Base-by-base conservation (phyloP, 768 basidiomycete genomes). In the Exidia glandulosa region DNA sequence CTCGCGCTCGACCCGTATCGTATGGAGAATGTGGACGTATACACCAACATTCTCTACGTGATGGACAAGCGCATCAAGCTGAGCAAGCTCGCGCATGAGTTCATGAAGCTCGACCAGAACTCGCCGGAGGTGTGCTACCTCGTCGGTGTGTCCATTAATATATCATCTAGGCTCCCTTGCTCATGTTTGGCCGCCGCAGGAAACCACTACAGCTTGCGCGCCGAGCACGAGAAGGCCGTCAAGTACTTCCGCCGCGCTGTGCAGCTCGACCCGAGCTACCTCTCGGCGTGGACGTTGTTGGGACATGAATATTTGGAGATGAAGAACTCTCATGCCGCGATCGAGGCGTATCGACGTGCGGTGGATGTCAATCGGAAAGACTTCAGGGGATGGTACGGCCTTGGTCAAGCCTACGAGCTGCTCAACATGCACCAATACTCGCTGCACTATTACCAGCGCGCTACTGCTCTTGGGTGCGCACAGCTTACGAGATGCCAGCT, bases 301-400 rank as follows among this genome's bases (percentile, higher is more conserved):
- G 96, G 96, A 1, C 96, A 99, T 68, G 96, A 98, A 73, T 97
- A 90, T 66, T 89, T 99, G 48, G 96, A 99, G 74, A 86, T 96
- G 86, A 98, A 98, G 75, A 98, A 99, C 71, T 93, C 93, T 3
- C 94, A 98, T 77, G 96, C 96, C 2, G 95, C 96, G 16, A 96
- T 98, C 59, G 96, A 98, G 73, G 90, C 94, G 10, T 99, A 98
- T 72, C 83, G 96, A 59, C 82, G 94, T 68, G 96, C 96, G 57
- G 85, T 98, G 62, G 95, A 98, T 67, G 87, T 96, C 64, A 95
- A 95, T 67, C 82, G 91, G 59, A 96, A 97, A 69, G 96, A 99
- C 73, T 97, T 96, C 68, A 76, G 95, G 60, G 95, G 94, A 5
- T 99, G 96, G 96, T 97, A 94, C 72, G 96, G 96, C 34, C 84